Percentiles rank a stretch among this genome's conserved stretches.
These are phyloP conservation scores for Obba rivulosa DNA, from an alignment of 768 basidiomycete genomes.

Conservation along the genomic window DNA sequence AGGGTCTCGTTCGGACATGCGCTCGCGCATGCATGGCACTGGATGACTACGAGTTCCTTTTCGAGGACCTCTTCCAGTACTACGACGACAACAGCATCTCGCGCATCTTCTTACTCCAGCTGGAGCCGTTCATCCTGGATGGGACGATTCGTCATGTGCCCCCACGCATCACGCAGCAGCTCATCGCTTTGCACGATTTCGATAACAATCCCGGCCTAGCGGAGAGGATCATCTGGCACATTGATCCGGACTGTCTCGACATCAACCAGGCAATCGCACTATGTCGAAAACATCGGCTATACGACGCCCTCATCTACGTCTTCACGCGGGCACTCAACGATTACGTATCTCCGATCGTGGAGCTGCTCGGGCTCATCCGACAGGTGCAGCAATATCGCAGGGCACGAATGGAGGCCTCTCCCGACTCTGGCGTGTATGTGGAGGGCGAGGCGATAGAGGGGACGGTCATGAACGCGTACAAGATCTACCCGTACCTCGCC, in stretches of 20 bases:
- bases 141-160: slow-evolving; percentile 72
- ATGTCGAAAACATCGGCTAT: slow-evolving; percentile 78
- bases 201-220: slow-evolving; percentile 66
- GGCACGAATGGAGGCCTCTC: slow-evolving; percentile 26
- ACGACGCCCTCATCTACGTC: slow-evolving; percentile 92
- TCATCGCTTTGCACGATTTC: slow-evolving; percentile 75
- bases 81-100: slow-evolving; percentile 83
- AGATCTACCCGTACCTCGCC: slow-evolving; percentile 85
- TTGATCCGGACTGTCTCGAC: slow-evolving; percentile 86
- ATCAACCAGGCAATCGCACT: slow-evolving; percentile 88
- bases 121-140: slow-evolving; percentile 79
- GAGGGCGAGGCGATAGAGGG: slow-evolving; percentile 46
- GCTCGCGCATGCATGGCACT: slow-evolving; percentile 78
- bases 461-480: slow-evolving; percentile 74
- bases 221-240: slow-evolving; percentile 93
- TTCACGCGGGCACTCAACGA: slow-evolving; percentile 87
- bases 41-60: slow-evolving; percentile 79
- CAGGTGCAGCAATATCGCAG: slow-evolving; percentile 54
- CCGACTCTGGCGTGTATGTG: slow-evolving; percentile 13
- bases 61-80: slow-evolving; percentile 88
- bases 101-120: slow-evolving; percentile 73
- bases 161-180: slow-evolving; percentile 80
- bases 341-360: slow-evolving; percentile 84
- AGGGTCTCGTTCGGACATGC: slow-evolving; percentile 75
- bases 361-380: slow-evolving; percentile 73